phyloP scores from a whole-genome alignment of 2,329 filamentous ascomycete genomes.

The Rasamsonia emersonii region DNA sequence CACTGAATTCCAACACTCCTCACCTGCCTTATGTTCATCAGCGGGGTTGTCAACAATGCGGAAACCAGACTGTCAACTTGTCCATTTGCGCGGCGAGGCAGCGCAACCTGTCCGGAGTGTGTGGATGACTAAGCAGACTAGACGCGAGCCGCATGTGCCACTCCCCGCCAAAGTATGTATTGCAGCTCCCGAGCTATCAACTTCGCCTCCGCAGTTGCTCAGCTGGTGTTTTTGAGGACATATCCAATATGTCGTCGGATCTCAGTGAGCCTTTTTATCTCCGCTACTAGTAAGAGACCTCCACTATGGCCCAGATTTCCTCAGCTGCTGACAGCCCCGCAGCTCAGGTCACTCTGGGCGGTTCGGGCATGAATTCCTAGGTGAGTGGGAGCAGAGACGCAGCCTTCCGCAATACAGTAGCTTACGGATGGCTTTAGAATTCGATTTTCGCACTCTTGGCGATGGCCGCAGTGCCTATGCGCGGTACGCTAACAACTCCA shows the following conservation, averaged over 20 bases:
- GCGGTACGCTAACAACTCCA: conserved; percentile 98
- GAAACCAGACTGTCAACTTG: conserved; percentile 29
- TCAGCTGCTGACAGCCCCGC: conserved; percentile 33
- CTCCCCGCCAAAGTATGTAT: conserved; percentile 6
- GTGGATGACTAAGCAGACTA: conserved; percentile 36
- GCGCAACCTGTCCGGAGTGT: conserved; percentile 30
- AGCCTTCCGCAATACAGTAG: conserved; percentile 12
- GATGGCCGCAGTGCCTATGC: conserved; percentile 90
- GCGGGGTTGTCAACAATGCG: conserved; percentile 24
- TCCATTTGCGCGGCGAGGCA: conserved; percentile 30
- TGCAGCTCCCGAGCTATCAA: conserved; percentile 4
- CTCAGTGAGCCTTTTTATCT: conserved; percentile 83
- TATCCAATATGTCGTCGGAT: too few species aligned
- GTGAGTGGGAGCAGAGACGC: conserved; percentile 41
- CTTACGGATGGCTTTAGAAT: conserved; percentile 53
- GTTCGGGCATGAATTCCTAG: conserved; percentile 96
- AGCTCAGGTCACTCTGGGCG: conserved; percentile 96
- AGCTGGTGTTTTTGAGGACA: too few species aligned
- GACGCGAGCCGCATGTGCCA: conserved; percentile 5
- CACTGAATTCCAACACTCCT: conserved; percentile 25
- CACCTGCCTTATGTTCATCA: conserved; percentile 29
- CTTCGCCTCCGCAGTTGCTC: conserved; percentile 5
- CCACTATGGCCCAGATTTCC: conserved; percentile 24
- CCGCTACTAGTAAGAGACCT: conserved; percentile 76
- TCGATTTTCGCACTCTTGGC: conserved; percentile 86